Conservation (phyloP, 202 grass and related monocot species). For the Setaria viridis region DNA sequence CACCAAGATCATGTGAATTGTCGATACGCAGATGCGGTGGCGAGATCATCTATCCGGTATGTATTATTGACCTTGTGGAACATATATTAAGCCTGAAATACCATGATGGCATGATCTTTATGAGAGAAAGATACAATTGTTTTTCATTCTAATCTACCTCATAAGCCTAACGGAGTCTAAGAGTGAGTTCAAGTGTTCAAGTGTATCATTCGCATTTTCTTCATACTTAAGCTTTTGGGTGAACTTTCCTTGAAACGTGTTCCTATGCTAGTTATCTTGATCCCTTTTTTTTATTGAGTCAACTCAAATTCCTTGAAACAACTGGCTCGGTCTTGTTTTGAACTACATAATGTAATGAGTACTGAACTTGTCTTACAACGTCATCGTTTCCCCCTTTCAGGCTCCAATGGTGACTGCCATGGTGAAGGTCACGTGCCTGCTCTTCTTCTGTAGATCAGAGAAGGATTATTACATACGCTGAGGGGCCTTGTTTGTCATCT, state of each 20-base stretch:
- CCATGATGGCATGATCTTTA: too few species aligned
- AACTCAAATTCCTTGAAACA: too few species aligned
- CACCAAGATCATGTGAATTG: constrained; percentile 35
- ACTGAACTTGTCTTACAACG: not conserved
- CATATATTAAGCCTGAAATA: too few species aligned
- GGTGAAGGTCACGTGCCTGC: not conserved
- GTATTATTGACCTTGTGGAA: not conserved
- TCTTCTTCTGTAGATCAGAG: not conserved
- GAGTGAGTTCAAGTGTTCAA: not conserved
- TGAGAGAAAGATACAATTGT: too few species aligned
- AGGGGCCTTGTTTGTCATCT: not conserved
- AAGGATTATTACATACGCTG: not conserved
- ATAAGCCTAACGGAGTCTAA: not conserved
- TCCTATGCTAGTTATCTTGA: not conserved
- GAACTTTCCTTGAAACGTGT: not conserved
- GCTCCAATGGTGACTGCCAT: not conserved
- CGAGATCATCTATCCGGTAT: not conserved
- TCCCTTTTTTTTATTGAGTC: not conserved
- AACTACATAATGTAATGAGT: not conserved
- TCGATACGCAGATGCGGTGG: too few species aligned
- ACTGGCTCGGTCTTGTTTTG: not conserved
- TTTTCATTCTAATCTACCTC: too few species aligned
- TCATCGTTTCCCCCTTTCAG: not conserved
- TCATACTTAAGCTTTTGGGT: too few species aligned
- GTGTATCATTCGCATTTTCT: not conserved